Evolutionary conservation across 164 flowering plant genomes (phyloP).

Genomic region (Nymphaea thermarum): DNA sequence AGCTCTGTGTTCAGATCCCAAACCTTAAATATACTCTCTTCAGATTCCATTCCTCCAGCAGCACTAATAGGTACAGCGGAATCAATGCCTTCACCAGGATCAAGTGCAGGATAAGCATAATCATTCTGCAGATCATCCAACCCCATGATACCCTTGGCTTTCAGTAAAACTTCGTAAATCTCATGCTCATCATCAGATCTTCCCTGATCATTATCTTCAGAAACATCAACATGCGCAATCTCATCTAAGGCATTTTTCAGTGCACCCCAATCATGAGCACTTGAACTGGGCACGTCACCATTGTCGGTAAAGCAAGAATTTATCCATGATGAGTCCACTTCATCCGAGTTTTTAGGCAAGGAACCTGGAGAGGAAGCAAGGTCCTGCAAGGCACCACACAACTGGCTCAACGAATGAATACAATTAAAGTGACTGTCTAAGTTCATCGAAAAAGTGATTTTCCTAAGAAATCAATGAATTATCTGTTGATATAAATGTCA

Average conservation of each 20-base stretch:
- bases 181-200: not conserved
- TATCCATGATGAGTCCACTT: not conserved
- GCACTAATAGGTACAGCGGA: not conserved
- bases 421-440: not conserved
- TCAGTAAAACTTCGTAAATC: not conserved
- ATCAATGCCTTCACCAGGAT: not conserved
- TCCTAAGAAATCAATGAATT: not conserved
- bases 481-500: not conserved
- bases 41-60: not conserved
- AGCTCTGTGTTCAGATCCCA: not conserved
- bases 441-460: not conserved
- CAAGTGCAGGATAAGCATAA: not conserved
- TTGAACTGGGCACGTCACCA: not conserved
- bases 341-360: not conserved
- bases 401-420: not conserved
- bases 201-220: not conserved
- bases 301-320: not conserved
- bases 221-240: not conserved
- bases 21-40: not conserved
- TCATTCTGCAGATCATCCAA: not conserved
- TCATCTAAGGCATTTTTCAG: not conserved
- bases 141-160: not conserved
- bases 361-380: not conserved
- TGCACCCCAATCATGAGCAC: not conserved
- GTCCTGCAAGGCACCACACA: not conserved